Base-by-base conservation (phyloP, 345 rosid species). In the Carallia pectinifolia region DNA sequence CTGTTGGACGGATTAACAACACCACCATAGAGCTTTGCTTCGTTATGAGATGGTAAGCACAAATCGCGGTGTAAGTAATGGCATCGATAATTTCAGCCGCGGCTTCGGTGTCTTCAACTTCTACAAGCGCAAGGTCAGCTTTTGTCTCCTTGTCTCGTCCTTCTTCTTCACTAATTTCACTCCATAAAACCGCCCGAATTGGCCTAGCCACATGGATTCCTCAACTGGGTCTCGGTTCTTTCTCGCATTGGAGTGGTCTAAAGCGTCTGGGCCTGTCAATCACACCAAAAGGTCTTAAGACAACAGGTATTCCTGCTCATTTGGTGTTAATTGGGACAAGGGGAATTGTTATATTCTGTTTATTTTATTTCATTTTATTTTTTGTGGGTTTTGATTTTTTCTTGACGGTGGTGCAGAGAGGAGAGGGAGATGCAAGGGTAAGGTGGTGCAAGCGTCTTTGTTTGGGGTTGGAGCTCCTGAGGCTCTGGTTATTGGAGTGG, bases 391-490 rank as follows among this genome's bases (percentile, higher is more conserved):
- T 31, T 15, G 16, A 56, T 4, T 23, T 44, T 36, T 56, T 64
- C 53, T 67, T 47, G 58, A 33, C 52, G 78, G 79, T 13, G 74
- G 37, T 66, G 71, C 89, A 94, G 98, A 76, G 76, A 86, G 77
- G 78, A 90, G 70, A 75, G 61, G 75, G 50, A 86, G 82, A 68
- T 69, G 82, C 62, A 82, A 65, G 34, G 74, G 89, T 31, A 74
- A 44, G 83, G 71, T 75, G 71, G 79, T 88, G 59, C 77, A 71
- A 67, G 97, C 97, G 70, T 95, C 99, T 65, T 77, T 95, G 38
- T 94, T 95, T 73, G 97, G 97, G 7, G 97, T 95, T 76, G 99
- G 99, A 75, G 99, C 97, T 82, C 97, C 99, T 61, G 97, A 92
- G 81, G 99, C 94, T 83, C 61, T 95, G 83, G 97, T 95, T 67